These are phyloP conservation scores for Nidula niveotomentosa DNA, from an alignment of 1,284 basidiomycete species.

Conservation along the genomic window DNA sequence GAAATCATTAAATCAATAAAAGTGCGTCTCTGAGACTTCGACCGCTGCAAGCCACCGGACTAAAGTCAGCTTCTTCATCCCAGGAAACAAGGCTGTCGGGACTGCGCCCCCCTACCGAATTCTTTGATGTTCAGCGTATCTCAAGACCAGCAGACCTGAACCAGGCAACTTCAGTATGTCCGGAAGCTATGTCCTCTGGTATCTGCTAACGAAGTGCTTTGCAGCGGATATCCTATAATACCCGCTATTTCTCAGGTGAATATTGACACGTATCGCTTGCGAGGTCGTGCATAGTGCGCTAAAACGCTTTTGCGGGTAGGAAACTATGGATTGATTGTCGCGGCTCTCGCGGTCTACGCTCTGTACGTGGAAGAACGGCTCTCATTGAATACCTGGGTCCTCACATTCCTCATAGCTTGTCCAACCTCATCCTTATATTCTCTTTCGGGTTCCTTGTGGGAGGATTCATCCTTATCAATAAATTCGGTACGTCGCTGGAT, in stretches of 20 bases:
- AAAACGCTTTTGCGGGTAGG: constrained; percentile 35
- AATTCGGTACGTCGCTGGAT: constrained; percentile 66
- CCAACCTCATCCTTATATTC: constrained; percentile 80
- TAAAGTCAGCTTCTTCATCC: not conserved
- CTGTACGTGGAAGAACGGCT: constrained; percentile 56
- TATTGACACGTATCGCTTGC: constrained; percentile 2
- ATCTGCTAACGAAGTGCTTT: not conserved
- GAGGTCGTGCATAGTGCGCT: not conserved
- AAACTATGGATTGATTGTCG: constrained; percentile 88
- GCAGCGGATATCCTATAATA: constrained; percentile 93
- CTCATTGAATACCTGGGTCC: not conserved
- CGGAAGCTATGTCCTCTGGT: not conserved
- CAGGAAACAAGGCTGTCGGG: constrained; percentile 85
- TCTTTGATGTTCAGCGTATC: constrained; percentile 89
- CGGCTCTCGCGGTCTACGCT: constrained; percentile 85
- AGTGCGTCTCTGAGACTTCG: constrained; percentile 37
- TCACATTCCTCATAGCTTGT: constrained; percentile 44
- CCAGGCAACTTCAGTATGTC: constrained; percentile 64
- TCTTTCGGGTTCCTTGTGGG: constrained; percentile 89
- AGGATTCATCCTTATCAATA: constrained; percentile 90
- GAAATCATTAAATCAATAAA: constrained; percentile 75
- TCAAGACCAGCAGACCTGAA: constrained; percentile 79
- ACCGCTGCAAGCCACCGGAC: not conserved
- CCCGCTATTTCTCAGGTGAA: constrained; percentile 85
- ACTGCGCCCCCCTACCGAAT: constrained; percentile 78